phyloP scores from a whole-genome alignment of 306 rosid species.

The Dalbergia oliveri region DNA sequence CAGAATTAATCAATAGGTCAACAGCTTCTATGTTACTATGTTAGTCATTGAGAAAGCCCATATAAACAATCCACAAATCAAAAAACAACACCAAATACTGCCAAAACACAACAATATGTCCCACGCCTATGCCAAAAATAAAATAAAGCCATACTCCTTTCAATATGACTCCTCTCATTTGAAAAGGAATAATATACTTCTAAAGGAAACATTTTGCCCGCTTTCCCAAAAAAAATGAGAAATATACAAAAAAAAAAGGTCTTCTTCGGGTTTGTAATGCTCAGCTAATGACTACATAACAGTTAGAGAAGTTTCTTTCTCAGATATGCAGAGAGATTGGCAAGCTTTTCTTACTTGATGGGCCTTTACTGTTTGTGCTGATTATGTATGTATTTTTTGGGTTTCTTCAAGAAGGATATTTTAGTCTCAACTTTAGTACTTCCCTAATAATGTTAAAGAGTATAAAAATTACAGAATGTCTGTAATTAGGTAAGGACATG shows the following conservation, averaged over 20 bases:
- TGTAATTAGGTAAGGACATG: background rate
- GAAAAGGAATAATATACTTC: background rate
- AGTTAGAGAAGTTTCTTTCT: background rate
- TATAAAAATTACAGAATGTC: background rate
- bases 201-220: background rate
- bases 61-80: background rate
- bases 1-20: background rate
- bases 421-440: background rate
- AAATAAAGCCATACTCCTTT: background rate
- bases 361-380: background rate
- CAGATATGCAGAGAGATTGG: background rate
- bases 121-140: background rate
- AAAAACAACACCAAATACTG: conserved; percentile 2
- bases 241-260: background rate
- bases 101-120: conserved; percentile 1
- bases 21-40: background rate
- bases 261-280: background rate
- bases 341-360: background rate
- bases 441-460: background rate
- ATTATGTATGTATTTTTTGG: background rate
- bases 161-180: background rate
- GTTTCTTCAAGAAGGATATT: background rate
- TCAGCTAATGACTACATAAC: background rate
- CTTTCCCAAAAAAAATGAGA: background rate
- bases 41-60: background rate